Percentiles rank a stretch among this genome's conserved stretches.
Conservation (phyloP, 179 eudicot genomes). For the Monotropa hypopitys region DNA sequence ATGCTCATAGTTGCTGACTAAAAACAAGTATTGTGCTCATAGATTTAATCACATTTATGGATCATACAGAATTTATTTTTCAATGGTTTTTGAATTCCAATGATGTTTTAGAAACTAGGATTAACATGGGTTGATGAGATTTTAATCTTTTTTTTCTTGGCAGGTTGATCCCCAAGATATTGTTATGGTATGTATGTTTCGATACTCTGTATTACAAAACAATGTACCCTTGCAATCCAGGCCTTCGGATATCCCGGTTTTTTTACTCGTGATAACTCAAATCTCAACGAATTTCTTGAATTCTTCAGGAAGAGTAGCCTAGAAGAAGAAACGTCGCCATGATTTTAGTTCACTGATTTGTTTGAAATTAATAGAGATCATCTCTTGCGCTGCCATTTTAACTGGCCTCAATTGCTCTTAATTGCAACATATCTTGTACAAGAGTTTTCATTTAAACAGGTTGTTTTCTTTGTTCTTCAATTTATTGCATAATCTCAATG, state of each 20-base stretch:
- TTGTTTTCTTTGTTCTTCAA: neutral
- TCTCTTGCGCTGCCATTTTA: neutral
- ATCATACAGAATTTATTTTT: neutral
- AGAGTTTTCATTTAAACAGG: neutral
- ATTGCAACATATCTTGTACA: neutral
- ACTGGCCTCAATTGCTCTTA: neutral
- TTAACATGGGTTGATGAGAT: constrained; percentile 10
- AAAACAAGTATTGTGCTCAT: too few species aligned
- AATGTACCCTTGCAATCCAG: neutral
- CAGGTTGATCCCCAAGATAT: constrained; percentile 99
- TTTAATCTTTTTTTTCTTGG: constrained; percentile 16
- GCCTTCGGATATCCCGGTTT: neutral
- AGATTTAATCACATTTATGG: neutral
- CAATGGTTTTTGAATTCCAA: neutral
- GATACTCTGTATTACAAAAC: neutral
- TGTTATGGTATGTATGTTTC: constrained; percentile 53
- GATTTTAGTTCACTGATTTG: neutral
- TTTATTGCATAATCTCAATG: neutral
- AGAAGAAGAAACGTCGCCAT: neutral
- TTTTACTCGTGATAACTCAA: neutral
- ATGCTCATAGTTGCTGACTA: neutral
- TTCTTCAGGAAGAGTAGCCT: neutral
- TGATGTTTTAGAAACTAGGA: neutral
- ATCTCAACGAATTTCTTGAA: neutral
- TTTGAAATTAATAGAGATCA: neutral